Evolutionary conservation across 2,329 filamentous ascomycete species (phyloP).

Genomic region (Venturia nashicola): DNA sequence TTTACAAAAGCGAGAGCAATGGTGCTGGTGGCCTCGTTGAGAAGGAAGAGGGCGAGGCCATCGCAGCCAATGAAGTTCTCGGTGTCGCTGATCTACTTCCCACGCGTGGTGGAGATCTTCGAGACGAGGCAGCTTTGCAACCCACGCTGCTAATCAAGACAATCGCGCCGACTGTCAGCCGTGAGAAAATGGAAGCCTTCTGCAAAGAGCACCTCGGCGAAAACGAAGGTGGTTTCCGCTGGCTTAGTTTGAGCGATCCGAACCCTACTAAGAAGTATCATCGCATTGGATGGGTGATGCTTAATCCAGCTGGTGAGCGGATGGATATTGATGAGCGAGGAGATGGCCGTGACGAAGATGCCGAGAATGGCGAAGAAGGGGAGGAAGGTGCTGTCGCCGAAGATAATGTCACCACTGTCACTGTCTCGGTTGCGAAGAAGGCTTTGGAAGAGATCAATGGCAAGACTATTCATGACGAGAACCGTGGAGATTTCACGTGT

Average conservation of each 20-base stretch:
- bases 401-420: constrained; percentile 20
- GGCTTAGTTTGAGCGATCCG: constrained; percentile 89
- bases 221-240: constrained; percentile 83
- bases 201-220: constrained; percentile 91
- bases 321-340: constrained; percentile 51
- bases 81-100: constrained; percentile 86
- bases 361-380: constrained; percentile 52
- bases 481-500: constrained; percentile 90
- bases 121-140: constrained; percentile 77
- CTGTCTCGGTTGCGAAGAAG: constrained; percentile 56
- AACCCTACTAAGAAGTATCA: constrained; percentile 97
- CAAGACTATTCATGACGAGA: constrained; percentile 91
- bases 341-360: constrained; percentile 60
- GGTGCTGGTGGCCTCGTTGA: constrained; percentile 75
- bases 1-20: constrained; percentile 87
- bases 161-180: constrained; percentile 88
- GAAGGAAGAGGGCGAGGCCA: constrained; percentile 92
- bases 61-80: constrained; percentile 80
- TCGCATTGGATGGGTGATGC: constrained; percentile 95
- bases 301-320: constrained; percentile 60
- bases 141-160: constrained; percentile 97
- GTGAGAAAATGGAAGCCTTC: constrained; percentile 84
- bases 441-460: constrained; percentile 91
- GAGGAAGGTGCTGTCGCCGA: constrained; percentile 33
- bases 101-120: constrained; percentile 68